phyloP scores from a whole-genome alignment of 2,329 filamentous ascomycete species.

The Furcasterigmium furcatum region DNA sequence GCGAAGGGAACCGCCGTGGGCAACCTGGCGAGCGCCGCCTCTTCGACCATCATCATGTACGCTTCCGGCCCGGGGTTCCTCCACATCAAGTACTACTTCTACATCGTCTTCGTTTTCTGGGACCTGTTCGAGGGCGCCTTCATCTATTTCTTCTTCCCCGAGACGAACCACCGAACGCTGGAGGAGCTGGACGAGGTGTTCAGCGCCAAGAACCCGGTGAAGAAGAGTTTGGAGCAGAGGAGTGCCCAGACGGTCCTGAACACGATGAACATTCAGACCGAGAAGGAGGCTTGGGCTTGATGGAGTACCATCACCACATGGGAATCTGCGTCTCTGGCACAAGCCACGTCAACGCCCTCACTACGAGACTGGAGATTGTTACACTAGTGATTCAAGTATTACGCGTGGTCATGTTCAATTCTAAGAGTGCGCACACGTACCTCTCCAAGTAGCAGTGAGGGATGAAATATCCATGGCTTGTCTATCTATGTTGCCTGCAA shows the following conservation, averaged over 20 bases:
- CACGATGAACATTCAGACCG: conserved; percentile 10
- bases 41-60: conserved; percentile 39
- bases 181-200: conserved; percentile 54
- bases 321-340: too few relatives aligned
- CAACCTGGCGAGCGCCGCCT: conserved; percentile 34
- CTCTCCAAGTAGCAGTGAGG: too few relatives aligned
- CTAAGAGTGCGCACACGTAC: too few relatives aligned
- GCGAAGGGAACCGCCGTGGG: conserved; percentile 41
- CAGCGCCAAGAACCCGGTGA: conserved; percentile 40
- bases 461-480: too few relatives aligned
- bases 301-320: too few relatives aligned
- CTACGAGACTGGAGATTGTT: too few relatives aligned
- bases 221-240: conserved; percentile 36
- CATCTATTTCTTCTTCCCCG: conserved; percentile 48
- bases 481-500: too few relatives aligned
- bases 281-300: conserved; percentile 3
- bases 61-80: conserved; percentile 38
- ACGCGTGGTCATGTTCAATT: too few relatives aligned
- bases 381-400: too few relatives aligned
- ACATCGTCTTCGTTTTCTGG: conserved; percentile 43
- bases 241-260: conserved; percentile 36
- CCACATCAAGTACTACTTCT: conserved; percentile 40
- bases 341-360: too few relatives aligned
- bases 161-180: conserved; percentile 45
- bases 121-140: conserved; percentile 35